phyloP scores from a whole-genome alignment of 139 green algal species.

The Astrephomene gubernaculifera region DNA sequence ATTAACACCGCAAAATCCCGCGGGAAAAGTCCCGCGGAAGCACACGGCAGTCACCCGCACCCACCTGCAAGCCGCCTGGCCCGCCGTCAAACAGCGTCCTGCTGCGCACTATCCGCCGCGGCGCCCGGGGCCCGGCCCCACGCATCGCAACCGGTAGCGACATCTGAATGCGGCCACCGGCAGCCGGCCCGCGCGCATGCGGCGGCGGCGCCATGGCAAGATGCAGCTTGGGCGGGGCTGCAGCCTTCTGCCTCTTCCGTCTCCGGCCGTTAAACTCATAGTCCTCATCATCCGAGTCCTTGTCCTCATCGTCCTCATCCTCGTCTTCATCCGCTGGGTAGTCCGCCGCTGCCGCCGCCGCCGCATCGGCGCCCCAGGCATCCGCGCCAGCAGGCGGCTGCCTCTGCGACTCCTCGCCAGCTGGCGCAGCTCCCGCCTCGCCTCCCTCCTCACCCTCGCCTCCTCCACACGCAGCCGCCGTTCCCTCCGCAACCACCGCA shows the following conservation, averaged over 20 bases:
- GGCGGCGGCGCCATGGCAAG: slow-evolving; percentile 2
- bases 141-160: slow-evolving; percentile 13
- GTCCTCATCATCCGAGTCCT: slow-evolving; percentile 19
- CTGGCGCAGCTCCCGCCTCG: no score
- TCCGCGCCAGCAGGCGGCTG: neutral
- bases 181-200: neutral
- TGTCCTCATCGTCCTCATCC: slow-evolving; percentile 10
- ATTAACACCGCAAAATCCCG: no score
- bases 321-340: neutral
- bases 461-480: neutral
- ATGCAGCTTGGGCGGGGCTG: neutral
- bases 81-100: slow-evolving; percentile 72
- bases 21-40: no score
- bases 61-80: slow-evolving; percentile 61
- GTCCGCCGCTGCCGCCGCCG: neutral
- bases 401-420: no score
- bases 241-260: neutral
- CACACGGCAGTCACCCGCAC: no score
- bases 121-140: slow-evolving; percentile 57
- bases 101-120: slow-evolving; percentile 59
- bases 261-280: neutral
- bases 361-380: neutral
- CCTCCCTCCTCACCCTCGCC: neutral
- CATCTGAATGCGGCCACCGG: slow-evolving; percentile 42
- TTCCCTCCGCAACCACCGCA: neutral